Conservation (phyloP, 2,329 filamentous ascomycete species). For the Zymoseptoria ardabiliae region DNA sequence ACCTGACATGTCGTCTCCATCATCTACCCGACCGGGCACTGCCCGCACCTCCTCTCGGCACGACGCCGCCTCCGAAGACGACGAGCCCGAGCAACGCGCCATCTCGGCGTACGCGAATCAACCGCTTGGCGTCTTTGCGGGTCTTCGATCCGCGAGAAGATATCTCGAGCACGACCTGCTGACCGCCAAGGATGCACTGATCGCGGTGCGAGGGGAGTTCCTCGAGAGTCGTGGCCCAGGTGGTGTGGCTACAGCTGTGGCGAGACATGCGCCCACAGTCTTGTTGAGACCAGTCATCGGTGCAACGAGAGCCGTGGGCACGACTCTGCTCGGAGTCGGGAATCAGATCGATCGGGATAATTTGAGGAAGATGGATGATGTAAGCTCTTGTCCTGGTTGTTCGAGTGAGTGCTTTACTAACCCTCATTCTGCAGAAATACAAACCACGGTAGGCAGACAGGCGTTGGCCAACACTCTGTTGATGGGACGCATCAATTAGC, state of each 20-base stretch:
- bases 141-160: conserved; percentile 72
- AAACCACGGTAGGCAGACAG: conserved; percentile 18
- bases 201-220: conserved; percentile 86
- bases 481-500: too few species aligned
- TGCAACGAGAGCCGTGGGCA: conserved; percentile 77
- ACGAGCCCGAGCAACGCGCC: conserved; percentile 65
- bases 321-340: conserved; percentile 83
- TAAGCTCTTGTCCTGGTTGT: conserved; percentile 47
- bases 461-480: not conserved
- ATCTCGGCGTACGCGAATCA: conserved; percentile 93
- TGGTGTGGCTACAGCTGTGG: conserved; percentile 70
- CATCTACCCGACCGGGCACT: conserved; percentile 1
- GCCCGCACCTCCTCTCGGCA: conserved; percentile 33
- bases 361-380: conserved; percentile 75
- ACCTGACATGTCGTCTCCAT: conserved; percentile 14
- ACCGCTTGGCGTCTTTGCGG: conserved; percentile 79
- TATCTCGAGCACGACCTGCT: conserved; percentile 83
- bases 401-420: conserved; percentile 10
- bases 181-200: conserved; percentile 80
- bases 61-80: conserved; percentile 53
- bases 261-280: conserved; percentile 81
- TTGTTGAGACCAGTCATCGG: conserved; percentile 87
- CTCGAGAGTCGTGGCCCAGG: conserved; percentile 78
- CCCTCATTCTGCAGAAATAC: conserved; percentile 25
- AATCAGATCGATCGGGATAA: conserved; percentile 85